phyloP scores from a whole-genome alignment of 75 land plant genomes.

The Pseudotsuga menziesii region DNA sequence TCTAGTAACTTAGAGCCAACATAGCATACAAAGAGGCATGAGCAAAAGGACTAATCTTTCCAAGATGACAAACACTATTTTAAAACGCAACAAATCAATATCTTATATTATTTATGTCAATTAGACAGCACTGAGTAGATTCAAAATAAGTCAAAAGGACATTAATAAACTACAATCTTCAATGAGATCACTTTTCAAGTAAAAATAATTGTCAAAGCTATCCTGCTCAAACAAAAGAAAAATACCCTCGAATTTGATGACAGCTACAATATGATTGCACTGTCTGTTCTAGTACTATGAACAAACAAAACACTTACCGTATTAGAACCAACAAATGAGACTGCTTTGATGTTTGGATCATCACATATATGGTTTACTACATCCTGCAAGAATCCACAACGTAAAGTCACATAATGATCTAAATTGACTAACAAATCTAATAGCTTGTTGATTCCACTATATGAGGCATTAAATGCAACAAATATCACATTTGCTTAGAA shows the following conservation, averaged over 20 bases:
- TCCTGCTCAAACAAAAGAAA: not conserved
- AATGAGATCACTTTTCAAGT: no score
- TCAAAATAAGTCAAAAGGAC: no score
- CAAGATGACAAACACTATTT: no score
- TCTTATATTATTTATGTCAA: no score
- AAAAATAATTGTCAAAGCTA: no score
- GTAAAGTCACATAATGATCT: not conserved
- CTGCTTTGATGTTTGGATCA: slow-evolving; percentile 85
- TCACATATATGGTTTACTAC: slow-evolving; percentile 89
- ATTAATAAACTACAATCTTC: no score
- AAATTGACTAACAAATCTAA: not conserved
- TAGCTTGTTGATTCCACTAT: not conserved
- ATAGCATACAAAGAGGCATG: no score
- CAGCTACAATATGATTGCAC: not conserved
- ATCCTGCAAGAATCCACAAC: slow-evolving; percentile 37
- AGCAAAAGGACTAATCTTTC: no score
- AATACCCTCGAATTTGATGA: not conserved
- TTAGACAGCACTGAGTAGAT: no score
- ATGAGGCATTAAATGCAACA: not conserved
- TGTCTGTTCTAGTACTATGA: not conserved
- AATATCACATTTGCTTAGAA: not conserved
- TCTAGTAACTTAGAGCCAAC: no score
- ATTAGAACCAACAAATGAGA: slow-evolving; percentile 97
- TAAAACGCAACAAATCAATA: no score
- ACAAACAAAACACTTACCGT: slow-evolving; percentile 31